Evolutionary conservation across 768 basidiomycete species (phyloP).

Genomic region (Lactarius sp.): DNA sequence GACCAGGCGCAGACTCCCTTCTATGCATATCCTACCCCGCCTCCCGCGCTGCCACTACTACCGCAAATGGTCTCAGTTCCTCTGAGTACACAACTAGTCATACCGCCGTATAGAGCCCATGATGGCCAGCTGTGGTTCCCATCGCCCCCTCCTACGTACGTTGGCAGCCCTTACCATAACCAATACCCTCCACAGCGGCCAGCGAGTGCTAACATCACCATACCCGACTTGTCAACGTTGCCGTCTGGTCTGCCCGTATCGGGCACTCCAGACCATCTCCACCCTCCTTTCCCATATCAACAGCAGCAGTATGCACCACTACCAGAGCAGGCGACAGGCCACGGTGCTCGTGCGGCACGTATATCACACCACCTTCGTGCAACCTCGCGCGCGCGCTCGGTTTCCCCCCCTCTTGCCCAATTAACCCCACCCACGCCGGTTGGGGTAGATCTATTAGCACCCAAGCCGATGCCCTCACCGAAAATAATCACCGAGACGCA

Average conservation of each 20-base stretch:
- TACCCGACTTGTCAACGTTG: slow-evolving; percentile 30
- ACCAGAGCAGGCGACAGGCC: slow-evolving; percentile 49
- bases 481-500: slow-evolving; percentile 38
- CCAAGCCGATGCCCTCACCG: slow-evolving; percentile 65
- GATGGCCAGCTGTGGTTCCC: slow-evolving; percentile 33
- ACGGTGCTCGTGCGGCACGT: slow-evolving; percentile 55
- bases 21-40: slow-evolving; percentile 33
- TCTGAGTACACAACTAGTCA: slow-evolving; percentile 26
- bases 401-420: slow-evolving; percentile 52
- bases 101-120: slow-evolving; percentile 28
- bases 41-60: slow-evolving; percentile 26
- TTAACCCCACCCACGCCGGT: slow-evolving; percentile 23
- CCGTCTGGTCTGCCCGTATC: slow-evolving; percentile 37
- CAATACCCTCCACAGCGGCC: slow-evolving; percentile 41
- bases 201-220: slow-evolving; percentile 42
- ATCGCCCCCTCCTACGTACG: slow-evolving; percentile 22
- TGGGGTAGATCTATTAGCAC: slow-evolving; percentile 43
- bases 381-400: slow-evolving; percentile 53
- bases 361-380: slow-evolving; percentile 55
- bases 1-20: slow-evolving; percentile 30
- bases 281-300: slow-evolving; percentile 31
- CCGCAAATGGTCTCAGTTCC: slow-evolving; percentile 41
- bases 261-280: slow-evolving; percentile 29
- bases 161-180: slow-evolving; percentile 31
- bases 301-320: neutral